These are phyloP conservation scores for Hypomontagnella monticulosa DNA, from an alignment of 495 filamentous ascomycete genomes.

Conservation along the genomic window DNA sequence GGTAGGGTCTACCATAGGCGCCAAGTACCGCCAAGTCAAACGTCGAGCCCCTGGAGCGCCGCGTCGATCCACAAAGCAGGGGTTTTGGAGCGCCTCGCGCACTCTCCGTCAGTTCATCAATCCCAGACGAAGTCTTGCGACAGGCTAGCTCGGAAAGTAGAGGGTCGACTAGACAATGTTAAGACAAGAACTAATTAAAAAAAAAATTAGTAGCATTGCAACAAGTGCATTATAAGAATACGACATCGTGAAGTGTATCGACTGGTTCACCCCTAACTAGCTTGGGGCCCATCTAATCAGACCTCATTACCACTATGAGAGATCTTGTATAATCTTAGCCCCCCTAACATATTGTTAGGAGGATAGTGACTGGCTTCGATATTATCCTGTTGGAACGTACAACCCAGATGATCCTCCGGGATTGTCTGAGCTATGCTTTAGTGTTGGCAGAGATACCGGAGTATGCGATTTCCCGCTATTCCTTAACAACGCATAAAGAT, in stretches of 20 bases:
- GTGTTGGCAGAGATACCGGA: not conserved
- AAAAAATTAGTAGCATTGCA: not conserved
- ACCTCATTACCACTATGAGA: slow-evolving; percentile 1
- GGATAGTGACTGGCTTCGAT: not conserved
- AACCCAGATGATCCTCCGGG: slow-evolving; percentile 20
- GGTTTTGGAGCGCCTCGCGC: slow-evolving; percentile 21
- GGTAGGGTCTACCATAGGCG: slow-evolving; percentile 28
- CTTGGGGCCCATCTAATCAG: slow-evolving; percentile 3
- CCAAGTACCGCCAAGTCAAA: slow-evolving; percentile 44
- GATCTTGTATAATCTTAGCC: slow-evolving; percentile 20
- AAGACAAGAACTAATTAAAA: slow-evolving; percentile 16
- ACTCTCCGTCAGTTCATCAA: slow-evolving; percentile 19
- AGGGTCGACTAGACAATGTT: slow-evolving; percentile 23
- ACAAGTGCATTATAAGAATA: not conserved
- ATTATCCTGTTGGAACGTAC: not conserved
- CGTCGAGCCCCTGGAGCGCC: slow-evolving; percentile 32
- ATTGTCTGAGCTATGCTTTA: not conserved
- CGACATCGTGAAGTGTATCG: no score
- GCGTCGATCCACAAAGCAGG: slow-evolving; percentile 39
- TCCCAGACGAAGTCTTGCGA: slow-evolving; percentile 35
- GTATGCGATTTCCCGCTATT: not conserved
- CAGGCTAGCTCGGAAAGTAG: slow-evolving; percentile 38
- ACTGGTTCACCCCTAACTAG: no score
- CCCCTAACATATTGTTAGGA: slow-evolving; percentile 15
- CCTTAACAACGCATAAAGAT: slow-evolving; percentile 20